These are phyloP conservation scores for Myxozyma mucilagina DNA, from an alignment of 805 yeast genomes.

Conservation along the genomic window DNA sequence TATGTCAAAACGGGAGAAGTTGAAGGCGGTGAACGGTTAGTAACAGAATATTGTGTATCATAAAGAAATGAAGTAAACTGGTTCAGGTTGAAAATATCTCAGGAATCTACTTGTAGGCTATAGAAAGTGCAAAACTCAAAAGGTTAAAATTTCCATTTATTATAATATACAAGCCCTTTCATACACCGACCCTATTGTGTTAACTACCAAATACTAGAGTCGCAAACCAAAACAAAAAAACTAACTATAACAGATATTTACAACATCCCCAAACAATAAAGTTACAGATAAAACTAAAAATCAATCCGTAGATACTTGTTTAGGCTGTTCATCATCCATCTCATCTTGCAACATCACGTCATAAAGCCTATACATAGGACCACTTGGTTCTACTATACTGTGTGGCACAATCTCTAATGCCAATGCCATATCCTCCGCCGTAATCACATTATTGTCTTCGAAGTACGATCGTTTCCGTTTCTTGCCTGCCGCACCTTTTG, in stretches of 20 bases:
- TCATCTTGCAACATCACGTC: conserved; percentile 42
- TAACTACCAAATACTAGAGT: neutral
- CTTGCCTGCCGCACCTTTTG: neutral
- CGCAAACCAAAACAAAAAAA: neutral
- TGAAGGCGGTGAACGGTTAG: neutral
- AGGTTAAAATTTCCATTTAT: neutral
- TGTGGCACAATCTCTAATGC: conserved; percentile 41
- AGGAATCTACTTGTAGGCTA: no score
- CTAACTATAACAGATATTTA: neutral
- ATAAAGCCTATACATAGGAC: conserved; percentile 41
- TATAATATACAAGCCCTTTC: neutral
- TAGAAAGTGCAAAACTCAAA: no score
- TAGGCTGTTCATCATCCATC: conserved; percentile 32
- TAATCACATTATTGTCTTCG: conserved; percentile 37
- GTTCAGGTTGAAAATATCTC: no score
- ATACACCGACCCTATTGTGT: neutral
- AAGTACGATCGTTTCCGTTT: conserved; percentile 22
- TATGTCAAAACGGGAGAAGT: neutral
- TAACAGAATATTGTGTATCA: neutral
- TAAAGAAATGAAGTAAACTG: neutral
- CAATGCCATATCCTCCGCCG: conserved; percentile 41
- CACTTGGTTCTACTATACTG: conserved; percentile 40
- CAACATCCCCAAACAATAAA: neutral
- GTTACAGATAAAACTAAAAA: neutral
- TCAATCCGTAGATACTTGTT: neutral